Conservation (phyloP, 2,329 filamentous ascomycete genomes). For the Tolypocladium amazonense region DNA sequence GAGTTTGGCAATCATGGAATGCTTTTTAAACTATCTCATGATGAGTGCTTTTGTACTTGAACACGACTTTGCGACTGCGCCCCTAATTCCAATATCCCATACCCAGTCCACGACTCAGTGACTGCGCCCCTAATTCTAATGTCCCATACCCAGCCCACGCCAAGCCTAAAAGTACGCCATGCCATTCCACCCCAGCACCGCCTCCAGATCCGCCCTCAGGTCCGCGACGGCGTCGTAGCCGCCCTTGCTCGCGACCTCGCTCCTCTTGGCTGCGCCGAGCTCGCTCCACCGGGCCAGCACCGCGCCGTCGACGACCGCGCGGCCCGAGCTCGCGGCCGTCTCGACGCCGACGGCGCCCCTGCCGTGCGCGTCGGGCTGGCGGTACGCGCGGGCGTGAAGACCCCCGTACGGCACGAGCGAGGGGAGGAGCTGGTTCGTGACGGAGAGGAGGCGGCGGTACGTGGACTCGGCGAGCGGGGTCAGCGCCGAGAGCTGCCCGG, state of each 20-base stretch:
- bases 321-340: slow-evolving; percentile 40
- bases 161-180: slow-evolving; percentile 39
- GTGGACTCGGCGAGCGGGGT: slow-evolving; percentile 67
- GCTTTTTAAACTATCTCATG: neutral
- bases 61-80: neutral
- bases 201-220: slow-evolving; percentile 59
- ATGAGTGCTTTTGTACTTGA: neutral
- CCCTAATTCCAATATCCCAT: neutral
- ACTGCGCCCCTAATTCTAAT: neutral
- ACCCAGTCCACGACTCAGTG: neutral
- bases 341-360: slow-evolving; percentile 39
- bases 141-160: neutral
- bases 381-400: slow-evolving; percentile 73
- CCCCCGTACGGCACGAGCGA: slow-evolving; percentile 68
- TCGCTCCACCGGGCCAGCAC: slow-evolving; percentile 67
- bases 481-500: slow-evolving; percentile 67
- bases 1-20: neutral
- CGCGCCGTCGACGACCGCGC: slow-evolving; percentile 69
- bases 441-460: slow-evolving; percentile 73
- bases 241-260: slow-evolving; percentile 64
- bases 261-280: slow-evolving; percentile 57
- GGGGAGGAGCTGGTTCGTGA: slow-evolving; percentile 70
- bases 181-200: slow-evolving; percentile 51
- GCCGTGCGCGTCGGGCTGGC: slow-evolving; percentile 41
- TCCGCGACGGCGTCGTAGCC: slow-evolving; percentile 56